These are phyloP conservation scores for Melaleuca quinquenervia DNA, from an alignment of 345 rosid species.

Conservation along the genomic window DNA sequence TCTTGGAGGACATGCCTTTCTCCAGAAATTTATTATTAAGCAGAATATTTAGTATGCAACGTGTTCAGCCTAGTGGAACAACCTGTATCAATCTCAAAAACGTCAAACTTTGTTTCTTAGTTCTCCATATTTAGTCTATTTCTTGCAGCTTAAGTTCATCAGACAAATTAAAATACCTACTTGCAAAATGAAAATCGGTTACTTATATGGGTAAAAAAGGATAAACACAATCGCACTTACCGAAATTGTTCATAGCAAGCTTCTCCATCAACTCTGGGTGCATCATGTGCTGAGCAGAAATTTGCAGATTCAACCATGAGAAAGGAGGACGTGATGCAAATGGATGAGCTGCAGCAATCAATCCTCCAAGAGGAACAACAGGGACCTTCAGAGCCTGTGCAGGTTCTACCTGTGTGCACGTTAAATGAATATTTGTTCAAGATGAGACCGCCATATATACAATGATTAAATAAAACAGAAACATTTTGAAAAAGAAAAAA, in stretches of 20 bases:
- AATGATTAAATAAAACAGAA: background rate
- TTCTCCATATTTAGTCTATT: background rate
- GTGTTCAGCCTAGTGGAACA: background rate
- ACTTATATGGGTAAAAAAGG: background rate
- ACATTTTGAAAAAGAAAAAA: background rate
- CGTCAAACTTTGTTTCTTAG: background rate
- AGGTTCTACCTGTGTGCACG: slow-evolving; percentile 43
- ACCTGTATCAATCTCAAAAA: background rate
- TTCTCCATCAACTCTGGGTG: slow-evolving; percentile 49
- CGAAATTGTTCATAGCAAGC: slow-evolving; percentile 56
- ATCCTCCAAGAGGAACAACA: slow-evolving; percentile 47
- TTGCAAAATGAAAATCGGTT: background rate
- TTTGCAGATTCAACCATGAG: slow-evolving; percentile 50
- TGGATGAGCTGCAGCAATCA: slow-evolving; percentile 52
- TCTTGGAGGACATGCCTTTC: background rate
- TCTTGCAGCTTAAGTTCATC: background rate
- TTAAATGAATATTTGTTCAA: background rate
- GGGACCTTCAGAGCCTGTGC: slow-evolving; percentile 52
- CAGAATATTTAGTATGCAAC: background rate
- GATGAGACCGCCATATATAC: background rate
- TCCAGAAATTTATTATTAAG: background rate
- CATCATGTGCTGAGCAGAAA: slow-evolving; percentile 69
- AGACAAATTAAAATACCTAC: background rate
- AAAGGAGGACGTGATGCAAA: slow-evolving; percentile 60
- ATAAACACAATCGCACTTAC: slow-evolving; percentile 19